Conservation (phyloP, 2,329 filamentous ascomycete species). For the Scortechinia acanthostroma region DNA sequence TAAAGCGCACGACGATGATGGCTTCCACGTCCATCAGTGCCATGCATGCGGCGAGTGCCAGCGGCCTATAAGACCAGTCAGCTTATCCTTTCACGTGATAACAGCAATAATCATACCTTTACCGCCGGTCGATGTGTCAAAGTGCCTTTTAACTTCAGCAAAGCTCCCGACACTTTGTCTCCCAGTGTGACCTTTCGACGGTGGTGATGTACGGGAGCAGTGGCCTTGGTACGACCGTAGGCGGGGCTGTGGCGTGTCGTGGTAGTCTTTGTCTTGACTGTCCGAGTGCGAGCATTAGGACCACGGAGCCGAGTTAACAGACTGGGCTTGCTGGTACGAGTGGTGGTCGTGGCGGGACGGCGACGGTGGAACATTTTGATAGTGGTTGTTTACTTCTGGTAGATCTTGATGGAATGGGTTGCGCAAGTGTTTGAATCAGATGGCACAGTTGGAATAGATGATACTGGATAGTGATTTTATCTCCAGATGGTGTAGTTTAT, state of each 20-base stretch:
- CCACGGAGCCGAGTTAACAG: background rate
- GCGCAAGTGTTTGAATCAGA: too few relatives aligned
- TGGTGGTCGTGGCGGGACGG: background rate
- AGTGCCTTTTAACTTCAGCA: conserved; percentile 67
- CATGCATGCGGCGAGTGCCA: conserved; percentile 67
- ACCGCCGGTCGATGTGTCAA: conserved; percentile 63
- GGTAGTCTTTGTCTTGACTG: background rate
- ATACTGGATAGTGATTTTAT: too few relatives aligned
- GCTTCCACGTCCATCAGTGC: conserved; percentile 62
- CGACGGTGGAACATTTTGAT: too few relatives aligned
- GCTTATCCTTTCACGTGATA: background rate
- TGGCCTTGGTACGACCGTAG: conserved; percentile 10
- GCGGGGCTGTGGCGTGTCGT: background rate
- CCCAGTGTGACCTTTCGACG: conserved; percentile 62
- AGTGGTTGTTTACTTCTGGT: too few relatives aligned
- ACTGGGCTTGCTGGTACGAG: background rate
- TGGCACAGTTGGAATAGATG: too few relatives aligned
- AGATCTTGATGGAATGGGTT: too few relatives aligned
- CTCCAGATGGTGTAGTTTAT: too few relatives aligned
- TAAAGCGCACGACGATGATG: too few relatives aligned
- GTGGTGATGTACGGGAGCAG: too few relatives aligned
- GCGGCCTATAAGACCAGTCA: conserved; percentile 48
- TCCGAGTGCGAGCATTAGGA: background rate
- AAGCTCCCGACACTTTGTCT: conserved; percentile 72
- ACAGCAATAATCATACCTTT: conserved; percentile 42